Evolutionary conservation across 257 asterid species (phyloP), one percentile per base, ranked within the genome.

Genomic region (Schizonepeta tenuifolia): DNA sequence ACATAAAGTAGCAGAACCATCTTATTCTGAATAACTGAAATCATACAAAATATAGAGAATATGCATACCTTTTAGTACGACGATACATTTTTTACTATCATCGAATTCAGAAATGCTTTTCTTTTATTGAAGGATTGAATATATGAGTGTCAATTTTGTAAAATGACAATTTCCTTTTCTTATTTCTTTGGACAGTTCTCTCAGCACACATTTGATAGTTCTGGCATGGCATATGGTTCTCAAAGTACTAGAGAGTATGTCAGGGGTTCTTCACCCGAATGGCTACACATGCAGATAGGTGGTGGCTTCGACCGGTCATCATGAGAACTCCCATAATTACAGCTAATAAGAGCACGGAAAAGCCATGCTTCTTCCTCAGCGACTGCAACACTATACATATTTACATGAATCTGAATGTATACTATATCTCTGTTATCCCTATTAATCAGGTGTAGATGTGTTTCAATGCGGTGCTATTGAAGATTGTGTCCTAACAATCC

Each of bases 281-380:
- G 98, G 98, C 86, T 88, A 53, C 97, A 93, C 61, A 93, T 93
- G 98, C 98, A 93, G 85, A 85, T 86, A 63, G 98, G 98, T 17
- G 85, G 97, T n/a, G 89, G 95, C 51, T 88, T 90, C 65, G 95
- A 88, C 75, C 75, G 91, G 75, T 69, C 87, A 64, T 74, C 90
- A n/a, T 90, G 78, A 83, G 49, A 71, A 51, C 61, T 40, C 64
- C 11, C 55, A 58, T 28, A 65, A 53, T n/a, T n/a, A 49, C 22
- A 64, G 63, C 73, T 54, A 76, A 78, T 74, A 80, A 83, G 66
- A 72, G 78, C 80, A 57, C 59, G 7, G 71, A 14, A 66, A 15
- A 74, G 66, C 72, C 47, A 26, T 56, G 79, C 71, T 43, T 74
- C 77, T 56, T 65, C 82, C 78, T 81, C 64, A 70, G 61, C 41